A percentile compares a stretch with the other conserved stretches of the same genome.
Evolutionary conservation across 345 rosid species (phyloP).

Genomic region (Abelmoschus esculentus): DNA sequence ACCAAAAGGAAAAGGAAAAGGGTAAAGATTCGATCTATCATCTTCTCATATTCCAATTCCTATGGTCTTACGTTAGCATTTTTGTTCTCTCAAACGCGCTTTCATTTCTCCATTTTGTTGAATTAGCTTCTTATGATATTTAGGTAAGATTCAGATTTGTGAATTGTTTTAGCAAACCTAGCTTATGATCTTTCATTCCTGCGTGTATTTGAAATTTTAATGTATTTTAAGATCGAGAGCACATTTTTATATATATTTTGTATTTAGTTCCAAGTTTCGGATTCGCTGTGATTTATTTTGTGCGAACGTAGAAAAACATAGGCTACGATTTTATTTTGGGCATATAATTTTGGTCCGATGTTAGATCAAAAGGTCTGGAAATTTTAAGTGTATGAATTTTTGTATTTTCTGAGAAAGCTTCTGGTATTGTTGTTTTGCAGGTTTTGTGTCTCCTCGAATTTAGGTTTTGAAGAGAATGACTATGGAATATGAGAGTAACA

Average conservation of each 20-base stretch:
- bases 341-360: neutral
- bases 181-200: neutral
- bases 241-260: neutral
- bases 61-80: neutral
- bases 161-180: neutral
- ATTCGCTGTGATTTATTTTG: neutral
- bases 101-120: neutral
- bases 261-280: neutral
- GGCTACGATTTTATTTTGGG: too few relatives aligned
- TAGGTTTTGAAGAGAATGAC: neutral
- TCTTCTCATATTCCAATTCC: neutral
- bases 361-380: neutral
- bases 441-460: conserved; percentile 31
- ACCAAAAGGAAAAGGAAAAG: neutral
- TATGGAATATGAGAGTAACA: conserved; percentile 47
- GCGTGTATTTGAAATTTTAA: neutral
- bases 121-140: neutral
- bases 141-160: neutral
- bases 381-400: neutral
- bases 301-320: neutral
- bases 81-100: neutral
- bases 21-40: conserved; percentile 5
- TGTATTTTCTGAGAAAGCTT: neutral
- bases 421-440: conserved; percentile 14
- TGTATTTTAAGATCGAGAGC: too few relatives aligned